Evolutionary conservation across 2,329 filamentous ascomycete genomes (phyloP).

Genomic region (Diplodia mutila): DNA sequence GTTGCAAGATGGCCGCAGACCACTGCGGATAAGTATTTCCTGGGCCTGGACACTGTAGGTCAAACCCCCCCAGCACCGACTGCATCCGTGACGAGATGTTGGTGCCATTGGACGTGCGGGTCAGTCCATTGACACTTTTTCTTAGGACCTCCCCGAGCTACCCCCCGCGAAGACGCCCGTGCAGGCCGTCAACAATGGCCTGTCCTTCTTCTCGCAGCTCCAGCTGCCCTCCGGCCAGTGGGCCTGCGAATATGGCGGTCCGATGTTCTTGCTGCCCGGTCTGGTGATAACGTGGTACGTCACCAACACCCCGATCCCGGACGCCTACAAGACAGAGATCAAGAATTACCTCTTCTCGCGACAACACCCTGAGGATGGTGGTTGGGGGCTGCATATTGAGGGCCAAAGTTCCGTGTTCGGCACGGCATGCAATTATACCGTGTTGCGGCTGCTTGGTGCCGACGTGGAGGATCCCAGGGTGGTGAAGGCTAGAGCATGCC

Average conservation of each 20-base stretch:
- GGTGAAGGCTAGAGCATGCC: slow-evolving; percentile 77
- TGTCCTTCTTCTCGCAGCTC: slow-evolving; percentile 85
- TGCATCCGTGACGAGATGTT: not conserved
- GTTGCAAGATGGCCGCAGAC: slow-evolving; percentile 81
- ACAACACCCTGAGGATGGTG: slow-evolving; percentile 85
- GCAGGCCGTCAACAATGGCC: slow-evolving; percentile 78
- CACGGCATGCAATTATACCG: slow-evolving; percentile 83
- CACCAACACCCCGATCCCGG: slow-evolving; percentile 83
- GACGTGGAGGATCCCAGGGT: slow-evolving; percentile 82
- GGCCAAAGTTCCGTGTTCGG: slow-evolving; percentile 91
- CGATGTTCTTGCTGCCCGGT: slow-evolving; percentile 91
- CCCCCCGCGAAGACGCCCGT: slow-evolving; percentile 72
- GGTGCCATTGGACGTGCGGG: not conserved
- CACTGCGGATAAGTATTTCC: slow-evolving; percentile 83
- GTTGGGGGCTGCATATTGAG: slow-evolving; percentile 96
- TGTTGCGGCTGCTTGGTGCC: slow-evolving; percentile 79
- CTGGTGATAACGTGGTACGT: slow-evolving; percentile 85
- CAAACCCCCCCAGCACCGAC: slow-evolving; percentile 27
- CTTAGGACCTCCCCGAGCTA: slow-evolving; percentile 73
- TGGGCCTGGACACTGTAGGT: slow-evolving; percentile 76
- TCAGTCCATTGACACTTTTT: not conserved
- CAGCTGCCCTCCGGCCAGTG: slow-evolving; percentile 90
- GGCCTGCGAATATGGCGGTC: slow-evolving; percentile 97
- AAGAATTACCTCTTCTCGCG: slow-evolving; percentile 89
- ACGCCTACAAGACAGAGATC: slow-evolving; percentile 81